Base-by-base conservation (phyloP, 2,329 filamentous ascomycete species). In the Ascochyta lentis region DNA sequence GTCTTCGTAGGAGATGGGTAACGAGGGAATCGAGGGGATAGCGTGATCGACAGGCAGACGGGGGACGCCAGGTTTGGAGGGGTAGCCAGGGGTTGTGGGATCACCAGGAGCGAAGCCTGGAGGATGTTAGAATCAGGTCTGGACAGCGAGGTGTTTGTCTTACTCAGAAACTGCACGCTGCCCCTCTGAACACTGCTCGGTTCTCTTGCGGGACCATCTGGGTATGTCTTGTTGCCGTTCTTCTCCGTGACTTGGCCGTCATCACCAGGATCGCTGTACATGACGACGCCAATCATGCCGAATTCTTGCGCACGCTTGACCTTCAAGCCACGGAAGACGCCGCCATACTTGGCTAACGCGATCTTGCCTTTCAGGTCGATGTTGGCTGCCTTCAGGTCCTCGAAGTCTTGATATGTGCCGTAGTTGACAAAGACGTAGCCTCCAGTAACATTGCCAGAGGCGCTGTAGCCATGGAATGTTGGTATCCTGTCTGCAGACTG, bases 401-500 rank as follows among this genome's bases (percentile, higher is more conserved):
- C 89, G 63, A 88, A 98, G 72, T 98, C 94, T 61, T 84, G 79
- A 70, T 88, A 96, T 0, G 90, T 95, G 48, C 93, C 94, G 69
- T 95, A 96, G 76, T 97, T 97, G 72, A 91, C 92, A 69, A 89
- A 98, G 29, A 96, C 90, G 63, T 91, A 95, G 13, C 86, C 85
- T 3, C 86, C 92, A 0, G 94, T 97, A 43, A 96, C 94, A 73
- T 98, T 96, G 26, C 94, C 94, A 57, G 83, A 93, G 4, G 92
- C 92, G 4, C 92, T 96, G 76, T 97, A 98, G 49, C 94, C 95
- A 71, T 98, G 94, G 79, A 98, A 98, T 0, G 89, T 94, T 1
- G 94, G 92, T 23, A 98, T 84, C 27, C 91, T 83, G 67, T 92
- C 84, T 9, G 84, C 77, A 41, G 92, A 79, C 22, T 86, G 84